phyloP scores from a whole-genome alignment of 441 rosid species.

The Codiaeum variegatum region DNA sequence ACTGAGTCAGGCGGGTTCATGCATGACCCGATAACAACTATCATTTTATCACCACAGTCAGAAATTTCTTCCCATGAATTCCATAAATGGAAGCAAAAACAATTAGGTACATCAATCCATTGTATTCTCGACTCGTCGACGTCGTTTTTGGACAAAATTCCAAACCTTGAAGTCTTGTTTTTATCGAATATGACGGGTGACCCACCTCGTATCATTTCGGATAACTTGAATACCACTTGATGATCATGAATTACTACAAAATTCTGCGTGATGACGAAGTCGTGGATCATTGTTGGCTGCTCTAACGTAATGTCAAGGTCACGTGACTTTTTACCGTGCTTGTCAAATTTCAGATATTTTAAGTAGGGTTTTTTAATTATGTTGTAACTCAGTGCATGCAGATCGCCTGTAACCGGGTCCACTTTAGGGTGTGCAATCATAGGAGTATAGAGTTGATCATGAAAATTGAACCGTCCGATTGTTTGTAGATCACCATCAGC shows the following conservation, averaged over 20 bases:
- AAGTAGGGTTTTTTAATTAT: conserved; percentile 50
- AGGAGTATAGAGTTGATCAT: conserved; percentile 44
- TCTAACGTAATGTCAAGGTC: conserved; percentile 41
- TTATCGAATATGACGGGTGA: conserved; percentile 59
- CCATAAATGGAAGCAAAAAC: conserved; percentile 71
- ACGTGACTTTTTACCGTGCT: conserved; percentile 42
- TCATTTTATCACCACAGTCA: conserved; percentile 31
- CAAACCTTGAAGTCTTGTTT: conserved; percentile 47
- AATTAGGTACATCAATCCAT: conserved; percentile 53
- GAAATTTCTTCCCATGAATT: conserved; percentile 70
- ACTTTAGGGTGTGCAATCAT: conserved; percentile 73
- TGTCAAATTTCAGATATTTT: conserved; percentile 49
- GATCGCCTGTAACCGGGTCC: conserved; percentile 54
- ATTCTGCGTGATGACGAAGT: conserved; percentile 55
- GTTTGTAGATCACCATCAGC: conserved; percentile 54
- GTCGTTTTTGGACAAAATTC: conserved; percentile 39
- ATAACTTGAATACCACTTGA: conserved; percentile 61
- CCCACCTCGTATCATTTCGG: conserved; percentile 63
- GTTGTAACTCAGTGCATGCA: conserved; percentile 57
- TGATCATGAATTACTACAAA: conserved; percentile 65
- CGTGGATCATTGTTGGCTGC: conserved; percentile 67
- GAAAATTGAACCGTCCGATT: conserved; percentile 48
- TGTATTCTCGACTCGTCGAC: conserved; percentile 33
- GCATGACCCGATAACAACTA: conserved; percentile 59
- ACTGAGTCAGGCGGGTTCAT: conserved; percentile 68